Evolutionary conservation across 75 land plant genomes (phyloP), one percentile per base, ranked within the genome.

Genomic region (Pseudotsuga menziesii): DNA sequence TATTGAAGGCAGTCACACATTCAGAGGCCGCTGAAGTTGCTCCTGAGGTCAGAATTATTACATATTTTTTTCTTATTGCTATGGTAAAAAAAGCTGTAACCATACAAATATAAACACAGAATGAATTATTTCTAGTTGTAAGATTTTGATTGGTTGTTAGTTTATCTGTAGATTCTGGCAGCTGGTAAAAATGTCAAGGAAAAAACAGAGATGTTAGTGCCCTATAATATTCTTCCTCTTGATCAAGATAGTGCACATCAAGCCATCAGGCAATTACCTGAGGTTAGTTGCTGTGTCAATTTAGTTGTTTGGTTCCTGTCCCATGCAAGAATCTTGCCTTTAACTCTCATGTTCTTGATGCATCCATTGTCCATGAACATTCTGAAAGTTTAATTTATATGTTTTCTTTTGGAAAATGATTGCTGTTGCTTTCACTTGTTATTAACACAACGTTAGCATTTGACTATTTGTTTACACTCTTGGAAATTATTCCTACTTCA

Each of bases 161-260:
- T 57, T 22, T 62, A 19, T 36, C 29, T 57, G 74, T 73, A 94
- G 97, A 87, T 80, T 58, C 61, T 84, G 75, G 87, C 78, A 74
- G 81, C 82, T 57, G 82, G 80, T 63, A 83, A 88, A 20, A 86
- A 85, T 29, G 83, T 85, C 61, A 83, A 84, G 57, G 74, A 82
- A 39, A 94, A 86, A 56, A 78, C 86, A 61, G 85, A 83, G 39
- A 78, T 82, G 12, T 93, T 79, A 78, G 89, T 77, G 62, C 87
- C 90, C n/a, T 97, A 90, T 80, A 97, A 97, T 80, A 88, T 97
- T 79, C 92, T 97, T 57, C 99, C 99, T 35, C 91, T 97, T 75
- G 90, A 91, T 88, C 75, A 88, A 44, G 87, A 78, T 35, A 87
- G 91, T 75, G 82, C 82, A 63, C 80, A 88, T n/a, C 94, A 91